Base-by-base conservation (phyloP, 345 rosid species). In the Anastatica hierochuntica region DNA sequence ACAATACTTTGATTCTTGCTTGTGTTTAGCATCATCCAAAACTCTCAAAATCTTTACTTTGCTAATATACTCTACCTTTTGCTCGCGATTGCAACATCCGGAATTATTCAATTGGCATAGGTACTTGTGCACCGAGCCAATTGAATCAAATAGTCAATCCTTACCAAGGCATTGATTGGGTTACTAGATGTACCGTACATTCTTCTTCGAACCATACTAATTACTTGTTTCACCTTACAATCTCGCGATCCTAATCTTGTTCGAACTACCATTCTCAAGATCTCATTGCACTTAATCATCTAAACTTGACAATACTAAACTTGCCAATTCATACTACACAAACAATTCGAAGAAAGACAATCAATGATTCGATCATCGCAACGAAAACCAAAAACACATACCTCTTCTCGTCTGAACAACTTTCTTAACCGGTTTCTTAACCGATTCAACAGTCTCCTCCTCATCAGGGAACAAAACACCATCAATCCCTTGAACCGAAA, bases 371-470 rank as follows among this genome's bases (percentile, higher is more conserved):
- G 7, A 6, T 21, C 30, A 43, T 30, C n/a, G n/a, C n/a, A n/a
- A n/a, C n/a, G n/a, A n/a, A n/a, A n/a, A n/a, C n/a, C n/a, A n/a
- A n/a, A 2, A 24, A 36, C 16, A n/a, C 53, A 44, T 77, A 90
- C 98, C 98, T 90, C 96, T 82, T 61, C 95, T 76, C 50, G 74
- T 76, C 53, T 80, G 84, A 58, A 79, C 62, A 18, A 73, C 85
- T 53, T 74, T 81, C 72, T 82, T 90, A 26, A 79, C 85, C 57
- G 66, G 62, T 46, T 30, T 67, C 61, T 67, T 60, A 51, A 45
- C 66, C 30, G 62, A 63, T 31, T 49, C 66, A 52, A 60, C 65
- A 27, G 3, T n/a, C n/a, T 70, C 67, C 62, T 69, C 76, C 14
- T 71, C 80, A 34, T 53, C 61, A 15, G 83, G 83, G 37, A 82